A percentile compares a stretch with the other conserved stretches of the same genome.
phyloP scores from a whole-genome alignment of 2,329 filamentous ascomycete species.

The Monilinia polystroma region DNA sequence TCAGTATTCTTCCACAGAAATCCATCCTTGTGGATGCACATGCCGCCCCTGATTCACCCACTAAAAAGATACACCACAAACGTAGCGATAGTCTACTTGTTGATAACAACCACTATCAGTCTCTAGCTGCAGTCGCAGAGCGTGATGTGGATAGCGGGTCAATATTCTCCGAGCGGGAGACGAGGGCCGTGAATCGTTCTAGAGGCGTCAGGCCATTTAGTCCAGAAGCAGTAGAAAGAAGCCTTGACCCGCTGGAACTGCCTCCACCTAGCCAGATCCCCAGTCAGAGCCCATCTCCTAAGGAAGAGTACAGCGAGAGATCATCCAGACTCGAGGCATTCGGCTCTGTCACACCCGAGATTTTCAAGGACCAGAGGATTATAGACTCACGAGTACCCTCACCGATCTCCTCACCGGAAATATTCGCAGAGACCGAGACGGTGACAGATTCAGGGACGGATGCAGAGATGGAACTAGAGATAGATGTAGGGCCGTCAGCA shows the following conservation, averaged over 20 bases:
- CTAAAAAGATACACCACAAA: constrained; percentile 40
- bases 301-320: constrained; percentile 14
- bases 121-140: constrained; percentile 49
- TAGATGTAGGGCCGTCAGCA: no score
- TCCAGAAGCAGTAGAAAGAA: constrained; percentile 43
- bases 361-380: constrained; percentile 13
- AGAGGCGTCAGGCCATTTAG: constrained; percentile 59
- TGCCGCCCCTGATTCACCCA: constrained; percentile 31
- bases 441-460: neutral
- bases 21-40: constrained; percentile 59
- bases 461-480: neutral
- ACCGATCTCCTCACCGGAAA: constrained; percentile 1
- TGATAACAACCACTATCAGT: constrained; percentile 56
- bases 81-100: constrained; percentile 57
- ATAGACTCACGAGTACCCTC: constrained; percentile 3
- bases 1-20: constrained; percentile 63
- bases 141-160: constrained; percentile 46
- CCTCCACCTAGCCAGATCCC: constrained; percentile 10
- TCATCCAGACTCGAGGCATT: constrained; percentile 4
- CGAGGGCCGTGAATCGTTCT: constrained; percentile 48
- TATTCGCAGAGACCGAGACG: neutral
- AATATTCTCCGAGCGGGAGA: constrained; percentile 50
- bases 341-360: constrained; percentile 12
- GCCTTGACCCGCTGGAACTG: constrained; percentile 31
- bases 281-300: neutral